A percentile compares a stretch with the other conserved stretches of the same genome.
Conservation (phyloP, 345 rosid species). For the Lagerstroemia speciosa region DNA sequence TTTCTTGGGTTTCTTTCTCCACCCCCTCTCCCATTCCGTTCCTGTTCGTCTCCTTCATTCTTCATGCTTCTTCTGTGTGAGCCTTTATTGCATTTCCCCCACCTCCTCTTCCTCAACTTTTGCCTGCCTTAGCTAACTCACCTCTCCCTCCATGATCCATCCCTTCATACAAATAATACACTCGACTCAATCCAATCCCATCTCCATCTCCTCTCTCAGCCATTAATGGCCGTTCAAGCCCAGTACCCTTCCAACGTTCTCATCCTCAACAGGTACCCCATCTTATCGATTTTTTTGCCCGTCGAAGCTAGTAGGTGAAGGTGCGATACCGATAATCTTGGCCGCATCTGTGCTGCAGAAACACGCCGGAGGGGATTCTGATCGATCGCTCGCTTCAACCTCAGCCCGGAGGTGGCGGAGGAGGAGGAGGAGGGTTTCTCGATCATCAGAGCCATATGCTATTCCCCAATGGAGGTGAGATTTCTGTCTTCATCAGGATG, state of each 20-base stretch:
- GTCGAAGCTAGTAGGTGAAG: too few species aligned
- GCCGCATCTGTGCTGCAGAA: slow-evolving; percentile 12
- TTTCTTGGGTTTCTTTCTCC: neutral
- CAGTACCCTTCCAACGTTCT: slow-evolving; percentile 38
- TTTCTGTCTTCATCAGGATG: neutral
- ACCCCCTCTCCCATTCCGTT: neutral
- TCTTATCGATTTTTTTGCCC: neutral
- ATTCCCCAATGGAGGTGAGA: slow-evolving; percentile 30
- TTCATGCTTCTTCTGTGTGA: slow-evolving; percentile 38
- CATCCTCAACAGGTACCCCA: slow-evolving; percentile 29
- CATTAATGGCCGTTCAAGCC: slow-evolving; percentile 38
- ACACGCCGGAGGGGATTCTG: slow-evolving; percentile 19
- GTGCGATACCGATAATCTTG: too few species aligned
- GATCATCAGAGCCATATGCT: slow-evolving; percentile 33
- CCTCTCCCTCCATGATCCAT: neutral
- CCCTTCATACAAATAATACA: slow-evolving; percentile 7
- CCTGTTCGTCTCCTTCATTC: slow-evolving; percentile 4
- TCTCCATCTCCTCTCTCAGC: neutral
- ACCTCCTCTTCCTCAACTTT: slow-evolving; percentile 5
- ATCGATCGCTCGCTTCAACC: slow-evolving; percentile 27
- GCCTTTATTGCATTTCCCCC: slow-evolving; percentile 21
- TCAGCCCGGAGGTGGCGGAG: slow-evolving; percentile 12
- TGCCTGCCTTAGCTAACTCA: slow-evolving; percentile 14
- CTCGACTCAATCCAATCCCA: neutral
- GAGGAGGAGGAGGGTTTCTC: slow-evolving; percentile 15